phyloP scores from a whole-genome alignment of 768 basidiomycete species.

The Epithele typhae region DNA sequence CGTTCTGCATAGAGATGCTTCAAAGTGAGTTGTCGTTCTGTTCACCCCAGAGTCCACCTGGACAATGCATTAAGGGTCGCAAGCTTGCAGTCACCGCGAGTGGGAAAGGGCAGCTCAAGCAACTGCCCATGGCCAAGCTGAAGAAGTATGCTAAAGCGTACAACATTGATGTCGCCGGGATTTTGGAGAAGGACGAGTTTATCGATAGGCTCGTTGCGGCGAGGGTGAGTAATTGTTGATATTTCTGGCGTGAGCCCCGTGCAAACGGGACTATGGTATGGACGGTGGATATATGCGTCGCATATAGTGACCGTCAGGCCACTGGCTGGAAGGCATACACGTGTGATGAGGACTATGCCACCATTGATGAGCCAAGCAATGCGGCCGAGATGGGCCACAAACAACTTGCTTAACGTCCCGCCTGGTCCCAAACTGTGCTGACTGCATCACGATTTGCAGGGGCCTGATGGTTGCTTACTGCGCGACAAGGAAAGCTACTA shows the following conservation, averaged over 20 bases:
- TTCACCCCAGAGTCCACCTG: no score
- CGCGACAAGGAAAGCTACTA: constrained; percentile 59
- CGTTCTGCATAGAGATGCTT: constrained; percentile 67
- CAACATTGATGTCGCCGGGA: constrained; percentile 54
- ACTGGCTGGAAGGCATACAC: no score
- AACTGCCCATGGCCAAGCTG: constrained; percentile 54
- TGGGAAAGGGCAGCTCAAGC: constrained; percentile 51
- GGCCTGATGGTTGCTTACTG: constrained; percentile 56
- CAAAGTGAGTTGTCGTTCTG: constrained; percentile 39
- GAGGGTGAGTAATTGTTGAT: constrained; percentile 32
- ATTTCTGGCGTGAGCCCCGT: no score
- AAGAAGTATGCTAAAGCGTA: constrained; percentile 70
- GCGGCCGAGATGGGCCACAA: no score
- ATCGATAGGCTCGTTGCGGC: constrained; percentile 55
- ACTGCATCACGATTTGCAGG: no score
- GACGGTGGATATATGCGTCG: no score
- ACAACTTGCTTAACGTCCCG: no score
- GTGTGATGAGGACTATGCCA: no score
- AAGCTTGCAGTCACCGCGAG: constrained; percentile 60
- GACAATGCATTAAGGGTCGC: background rate
- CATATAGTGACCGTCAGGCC: no score
- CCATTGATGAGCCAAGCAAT: no score
- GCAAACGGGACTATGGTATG: no score
- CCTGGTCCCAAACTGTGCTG: no score
- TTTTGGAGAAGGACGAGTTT: constrained; percentile 76